Evolutionary conservation across 306 rosid species (phyloP).

Genomic region (Alnus glutinosa): DNA sequence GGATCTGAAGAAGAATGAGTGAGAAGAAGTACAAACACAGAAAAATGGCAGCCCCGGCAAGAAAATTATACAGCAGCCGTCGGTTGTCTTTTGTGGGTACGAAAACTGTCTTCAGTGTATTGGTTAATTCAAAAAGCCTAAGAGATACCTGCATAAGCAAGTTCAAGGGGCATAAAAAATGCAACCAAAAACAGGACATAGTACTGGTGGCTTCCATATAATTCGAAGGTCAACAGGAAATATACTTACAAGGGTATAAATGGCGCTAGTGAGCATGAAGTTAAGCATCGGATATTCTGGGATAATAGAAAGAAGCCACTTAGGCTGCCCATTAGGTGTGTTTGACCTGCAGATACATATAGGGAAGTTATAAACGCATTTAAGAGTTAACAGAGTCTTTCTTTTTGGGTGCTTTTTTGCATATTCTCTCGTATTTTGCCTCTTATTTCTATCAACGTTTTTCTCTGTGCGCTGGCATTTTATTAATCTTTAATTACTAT

Average conservation of each 20-base stretch:
- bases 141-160: conserved; percentile 72
- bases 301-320: conserved; percentile 96
- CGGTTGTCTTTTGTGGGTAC: conserved; percentile 84
- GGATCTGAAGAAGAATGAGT: conserved; percentile 64
- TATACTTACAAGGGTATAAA: conserved; percentile 70
- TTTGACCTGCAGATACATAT: conserved; percentile 64
- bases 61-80: conserved; percentile 74
- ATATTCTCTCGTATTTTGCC: conserved; percentile 7
- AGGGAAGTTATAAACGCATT: conserved; percentile 14
- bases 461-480: not conserved
- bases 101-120: conserved; percentile 75
- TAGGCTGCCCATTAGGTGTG: conserved; percentile 92
- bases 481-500: not conserved
- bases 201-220: conserved; percentile 23
- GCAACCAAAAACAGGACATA: not conserved
- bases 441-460: not conserved
- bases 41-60: conserved; percentile 62
- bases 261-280: conserved; percentile 91
- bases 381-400: not conserved
- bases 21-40: conserved; percentile 62
- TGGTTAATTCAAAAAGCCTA: conserved; percentile 88
- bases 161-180: conserved; percentile 31
- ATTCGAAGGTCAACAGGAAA: conserved; percentile 25
- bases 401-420: not conserved
- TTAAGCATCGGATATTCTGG: conserved; percentile 93